Percentiles rank a stretch among this genome's conserved stretches.
Conservation (phyloP, 306 rosid species). For the Cicer bijugum region DNA sequence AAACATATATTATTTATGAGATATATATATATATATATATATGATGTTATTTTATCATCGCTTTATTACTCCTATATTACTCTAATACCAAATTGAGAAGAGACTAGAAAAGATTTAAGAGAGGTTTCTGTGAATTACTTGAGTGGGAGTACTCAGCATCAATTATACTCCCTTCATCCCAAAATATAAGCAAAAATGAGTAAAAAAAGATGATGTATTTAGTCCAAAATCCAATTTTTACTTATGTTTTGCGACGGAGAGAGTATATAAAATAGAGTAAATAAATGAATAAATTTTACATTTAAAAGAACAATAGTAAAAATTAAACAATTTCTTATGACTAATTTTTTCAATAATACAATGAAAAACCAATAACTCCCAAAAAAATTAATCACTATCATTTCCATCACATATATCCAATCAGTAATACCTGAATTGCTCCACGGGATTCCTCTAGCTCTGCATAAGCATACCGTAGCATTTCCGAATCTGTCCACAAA, state of each 20-base stretch:
- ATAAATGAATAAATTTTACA: not conserved
- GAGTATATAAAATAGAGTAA: not conserved
- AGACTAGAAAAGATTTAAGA: slow-evolving; percentile 15
- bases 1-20: too few species aligned
- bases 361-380: not conserved
- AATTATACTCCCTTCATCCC: not conserved
- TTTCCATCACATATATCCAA: slow-evolving; percentile 28
- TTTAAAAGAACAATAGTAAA: slow-evolving; percentile 6
- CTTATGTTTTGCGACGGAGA: too few species aligned
- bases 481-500: slow-evolving; percentile 64
- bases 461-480: slow-evolving; percentile 93
- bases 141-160: not conserved
- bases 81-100: slow-evolving; percentile 11
- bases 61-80: too few species aligned
- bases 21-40: too few species aligned
- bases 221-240: too few species aligned
- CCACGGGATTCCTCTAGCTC: slow-evolving; percentile 99
- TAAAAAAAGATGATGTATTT: too few species aligned
- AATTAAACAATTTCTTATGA: not conserved
- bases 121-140: not conserved
- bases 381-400: not conserved
- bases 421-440: slow-evolving; percentile 73
- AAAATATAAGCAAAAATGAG: too few species aligned
- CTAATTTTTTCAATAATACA: not conserved
- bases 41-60: too few species aligned